These are phyloP conservation scores for Blastobotrys buckinghamii DNA, from an alignment of 1,139 yeast genomes.

Conservation along the genomic window DNA sequence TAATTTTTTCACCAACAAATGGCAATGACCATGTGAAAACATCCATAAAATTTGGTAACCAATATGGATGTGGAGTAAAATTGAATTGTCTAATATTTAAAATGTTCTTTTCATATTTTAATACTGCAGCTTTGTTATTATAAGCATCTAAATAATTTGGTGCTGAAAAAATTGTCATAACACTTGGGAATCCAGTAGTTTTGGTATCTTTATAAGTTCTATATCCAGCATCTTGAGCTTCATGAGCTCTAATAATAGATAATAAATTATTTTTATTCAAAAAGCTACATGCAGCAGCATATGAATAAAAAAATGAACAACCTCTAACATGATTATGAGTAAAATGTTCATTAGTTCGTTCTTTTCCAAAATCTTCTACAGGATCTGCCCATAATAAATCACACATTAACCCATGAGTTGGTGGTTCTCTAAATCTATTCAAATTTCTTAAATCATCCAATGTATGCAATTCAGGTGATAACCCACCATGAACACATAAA, in stretches of 20 bases:
- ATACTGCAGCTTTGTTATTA: constrained; percentile 92
- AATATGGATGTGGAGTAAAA: constrained; percentile 90
- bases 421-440: constrained; percentile 87
- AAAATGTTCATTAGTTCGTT: constrained; percentile 51
- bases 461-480: constrained; percentile 74
- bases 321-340: constrained; percentile 77
- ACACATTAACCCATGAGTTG: constrained; percentile 91
- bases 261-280: constrained; percentile 73
- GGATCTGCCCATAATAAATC: constrained; percentile 98
- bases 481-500: constrained; percentile 96
- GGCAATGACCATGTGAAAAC: constrained; percentile 98
- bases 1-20: constrained; percentile 92
- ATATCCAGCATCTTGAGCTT: constrained; percentile 97
- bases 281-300: constrained; percentile 76
- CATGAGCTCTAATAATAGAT: constrained; percentile 90
- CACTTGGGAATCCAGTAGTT: constrained; percentile 86
- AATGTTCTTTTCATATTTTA: constrained; percentile 81
- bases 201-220: constrained; percentile 86
- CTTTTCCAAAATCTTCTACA: constrained; percentile 77
- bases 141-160: constrained; percentile 93
- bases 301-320: constrained; percentile 87
- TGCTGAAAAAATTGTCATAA: constrained; percentile 90
- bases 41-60: constrained; percentile 97
- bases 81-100: constrained; percentile 96
- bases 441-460: constrained; percentile 64